Evolutionary conservation across 495 filamentous ascomycete genomes (phyloP).

Genomic region (Lasiosphaeria ovina): DNA sequence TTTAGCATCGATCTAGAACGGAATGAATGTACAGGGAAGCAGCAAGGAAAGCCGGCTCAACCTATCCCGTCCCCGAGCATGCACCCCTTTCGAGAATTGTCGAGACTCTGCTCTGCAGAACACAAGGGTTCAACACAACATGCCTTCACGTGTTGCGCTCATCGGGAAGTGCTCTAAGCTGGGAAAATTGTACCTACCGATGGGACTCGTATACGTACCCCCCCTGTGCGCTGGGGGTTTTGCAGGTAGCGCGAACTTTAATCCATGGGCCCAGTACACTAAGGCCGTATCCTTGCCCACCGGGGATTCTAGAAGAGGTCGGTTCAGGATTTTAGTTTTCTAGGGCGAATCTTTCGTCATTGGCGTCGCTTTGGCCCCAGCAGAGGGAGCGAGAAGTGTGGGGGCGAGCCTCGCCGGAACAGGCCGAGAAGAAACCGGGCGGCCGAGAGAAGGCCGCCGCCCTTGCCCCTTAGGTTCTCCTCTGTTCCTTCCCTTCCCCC

Average conservation of each 20-base stretch:
- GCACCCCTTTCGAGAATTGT: no score
- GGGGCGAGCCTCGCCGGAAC: neutral
- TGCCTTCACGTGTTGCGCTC: no score
- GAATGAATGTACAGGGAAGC: no score
- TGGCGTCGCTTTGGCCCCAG: neutral
- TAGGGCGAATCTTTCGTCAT: conserved; percentile 4
- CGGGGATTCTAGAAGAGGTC: conserved; percentile 4
- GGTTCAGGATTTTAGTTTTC: conserved; percentile 2
- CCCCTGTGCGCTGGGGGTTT: neutral
- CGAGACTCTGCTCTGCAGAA: no score
- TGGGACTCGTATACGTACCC: no score
- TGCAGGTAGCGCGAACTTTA: conserved; percentile 19
- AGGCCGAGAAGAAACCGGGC: conserved; percentile 8
- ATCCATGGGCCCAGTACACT: conserved; percentile 9
- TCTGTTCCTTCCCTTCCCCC: neutral
- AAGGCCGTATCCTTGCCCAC: neutral
- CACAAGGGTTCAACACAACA: no score
- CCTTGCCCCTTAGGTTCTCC: conserved; percentile 6
- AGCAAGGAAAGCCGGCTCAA: no score
- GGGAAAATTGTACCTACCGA: no score
- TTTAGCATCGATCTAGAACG: no score
- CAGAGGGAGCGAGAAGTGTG: neutral
- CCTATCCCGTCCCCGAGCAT: no score
- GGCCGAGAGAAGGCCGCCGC: conserved; percentile 17
- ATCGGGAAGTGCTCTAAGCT: no score